Percentiles rank a stretch among this genome's conserved stretches.
Conservation (phyloP, 495 filamentous ascomycete genomes). For the Daldinia loculata region DNA sequence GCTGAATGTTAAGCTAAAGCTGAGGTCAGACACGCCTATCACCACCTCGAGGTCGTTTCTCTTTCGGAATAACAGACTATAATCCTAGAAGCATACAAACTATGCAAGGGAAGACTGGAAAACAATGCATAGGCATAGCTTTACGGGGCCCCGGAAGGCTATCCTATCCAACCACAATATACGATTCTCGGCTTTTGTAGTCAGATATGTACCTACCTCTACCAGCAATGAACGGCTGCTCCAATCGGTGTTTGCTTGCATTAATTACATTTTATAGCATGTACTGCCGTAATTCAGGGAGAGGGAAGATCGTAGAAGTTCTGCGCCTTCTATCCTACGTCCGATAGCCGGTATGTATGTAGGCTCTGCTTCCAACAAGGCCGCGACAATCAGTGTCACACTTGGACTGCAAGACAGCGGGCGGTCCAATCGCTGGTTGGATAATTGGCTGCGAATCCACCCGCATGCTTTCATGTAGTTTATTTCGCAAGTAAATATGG, state of each 20-base stretch:
- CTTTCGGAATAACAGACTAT: constrained; percentile 17
- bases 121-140: not conserved
- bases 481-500: constrained; percentile 17
- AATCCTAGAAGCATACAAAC: constrained; percentile 12
- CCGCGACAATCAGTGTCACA: constrained; percentile 29
- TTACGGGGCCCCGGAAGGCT: constrained; percentile 27
- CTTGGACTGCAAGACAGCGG: constrained; percentile 21
- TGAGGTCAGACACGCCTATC: constrained; percentile 35
- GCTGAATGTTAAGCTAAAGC: constrained; percentile 24
- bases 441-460: constrained; percentile 18
- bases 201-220: not conserved
- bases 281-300: constrained; percentile 5
- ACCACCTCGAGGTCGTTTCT: constrained; percentile 11
- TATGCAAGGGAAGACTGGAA: constrained; percentile 12
- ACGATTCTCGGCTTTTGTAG: constrained; percentile 17
- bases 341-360: constrained; percentile 36
- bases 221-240: constrained; percentile 14
- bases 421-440: constrained; percentile 16
- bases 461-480: constrained; percentile 14
- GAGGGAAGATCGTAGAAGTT: constrained; percentile 35
- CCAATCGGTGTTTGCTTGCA: constrained; percentile 22
- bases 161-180: constrained; percentile 28
- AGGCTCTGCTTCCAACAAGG: constrained; percentile 26
- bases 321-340: constrained; percentile 31
- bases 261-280: constrained; percentile 24